phyloP scores from a whole-genome alignment of 2,329 filamentous ascomycete species.

The Diaporthe velutina region DNA sequence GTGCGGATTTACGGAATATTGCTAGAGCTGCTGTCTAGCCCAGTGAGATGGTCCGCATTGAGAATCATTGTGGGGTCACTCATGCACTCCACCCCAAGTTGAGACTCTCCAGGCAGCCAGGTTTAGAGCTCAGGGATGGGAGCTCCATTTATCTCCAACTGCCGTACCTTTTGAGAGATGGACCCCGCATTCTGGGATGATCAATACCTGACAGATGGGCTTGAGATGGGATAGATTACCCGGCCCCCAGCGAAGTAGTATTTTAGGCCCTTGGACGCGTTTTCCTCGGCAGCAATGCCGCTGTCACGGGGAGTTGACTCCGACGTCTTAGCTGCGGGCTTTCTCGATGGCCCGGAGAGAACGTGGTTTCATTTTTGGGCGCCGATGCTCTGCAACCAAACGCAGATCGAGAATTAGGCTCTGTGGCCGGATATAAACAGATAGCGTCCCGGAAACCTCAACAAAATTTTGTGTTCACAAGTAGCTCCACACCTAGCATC shows the following conservation, averaged over 20 bases:
- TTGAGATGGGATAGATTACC: slow-evolving; percentile 18
- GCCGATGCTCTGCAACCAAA: neutral
- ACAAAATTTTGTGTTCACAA: neutral
- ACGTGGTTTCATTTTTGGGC: too few species aligned
- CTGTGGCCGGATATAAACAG: neutral
- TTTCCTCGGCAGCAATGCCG: neutral
- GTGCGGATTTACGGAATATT: neutral
- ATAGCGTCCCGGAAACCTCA: too few species aligned
- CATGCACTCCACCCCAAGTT: neutral
- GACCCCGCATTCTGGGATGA: slow-evolving; percentile 22
- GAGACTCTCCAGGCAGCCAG: neutral
- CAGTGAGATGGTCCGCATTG: neutral
- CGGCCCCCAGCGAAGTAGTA: neutral
- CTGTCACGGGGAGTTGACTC: neutral
- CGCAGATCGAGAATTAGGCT: too few species aligned
- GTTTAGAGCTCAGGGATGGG: neutral
- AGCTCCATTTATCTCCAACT: neutral
- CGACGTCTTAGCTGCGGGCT: slow-evolving; percentile 8
- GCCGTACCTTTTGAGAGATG: neutral
- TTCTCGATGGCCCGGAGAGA: neutral
- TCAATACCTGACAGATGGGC: slow-evolving; percentile 23
- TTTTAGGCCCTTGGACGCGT: neutral
- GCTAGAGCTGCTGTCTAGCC: neutral
- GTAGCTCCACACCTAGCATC: slow-evolving; percentile 31
- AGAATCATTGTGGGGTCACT: neutral